Conservation (phyloP, 768 basidiomycete species). For the Boletus vinaceobasis region DNA sequence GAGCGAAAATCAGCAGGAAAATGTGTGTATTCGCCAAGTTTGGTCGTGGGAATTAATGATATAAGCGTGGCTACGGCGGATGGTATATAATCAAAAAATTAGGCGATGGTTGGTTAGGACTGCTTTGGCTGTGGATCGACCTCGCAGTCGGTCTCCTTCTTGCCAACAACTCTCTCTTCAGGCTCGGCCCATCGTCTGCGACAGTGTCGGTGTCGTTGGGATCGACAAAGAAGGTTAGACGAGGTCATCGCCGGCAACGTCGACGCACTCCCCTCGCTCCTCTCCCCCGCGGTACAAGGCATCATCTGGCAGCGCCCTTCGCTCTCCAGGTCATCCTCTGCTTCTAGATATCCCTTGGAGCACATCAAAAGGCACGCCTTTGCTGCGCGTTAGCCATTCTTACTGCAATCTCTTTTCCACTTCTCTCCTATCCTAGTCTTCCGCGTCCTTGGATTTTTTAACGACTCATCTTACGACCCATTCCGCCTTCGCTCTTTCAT, state of each 20-base stretch:
- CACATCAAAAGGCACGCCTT: conserved; percentile 86
- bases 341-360: conserved; percentile 31
- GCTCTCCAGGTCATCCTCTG: conserved; percentile 19
- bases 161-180: conserved; percentile 33
- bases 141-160: conserved; percentile 43
- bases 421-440: conserved; percentile 31
- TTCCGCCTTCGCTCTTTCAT: conserved; percentile 35
- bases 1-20: background rate
- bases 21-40: conserved; percentile 2
- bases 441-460: conserved; percentile 34
- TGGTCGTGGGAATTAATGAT: conserved; percentile 25
- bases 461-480: conserved; percentile 73
- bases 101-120: conserved; percentile 15
- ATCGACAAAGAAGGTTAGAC: conserved; percentile 31
- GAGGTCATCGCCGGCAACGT: conserved; percentile 28
- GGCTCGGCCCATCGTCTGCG: conserved; percentile 35
- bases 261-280: conserved; percentile 10
- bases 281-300: conserved; percentile 18
- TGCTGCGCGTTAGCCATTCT: conserved; percentile 80
- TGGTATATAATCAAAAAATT: conserved; percentile 29
- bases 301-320: conserved; percentile 9
- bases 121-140: conserved; percentile 45
- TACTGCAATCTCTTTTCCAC: conserved; percentile 26
- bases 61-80: conserved; percentile 15
- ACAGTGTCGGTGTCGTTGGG: conserved; percentile 44